Evolutionary conservation across 2,329 filamentous ascomycete genomes (phyloP).

Genomic region (Botrytis deweyae): DNA sequence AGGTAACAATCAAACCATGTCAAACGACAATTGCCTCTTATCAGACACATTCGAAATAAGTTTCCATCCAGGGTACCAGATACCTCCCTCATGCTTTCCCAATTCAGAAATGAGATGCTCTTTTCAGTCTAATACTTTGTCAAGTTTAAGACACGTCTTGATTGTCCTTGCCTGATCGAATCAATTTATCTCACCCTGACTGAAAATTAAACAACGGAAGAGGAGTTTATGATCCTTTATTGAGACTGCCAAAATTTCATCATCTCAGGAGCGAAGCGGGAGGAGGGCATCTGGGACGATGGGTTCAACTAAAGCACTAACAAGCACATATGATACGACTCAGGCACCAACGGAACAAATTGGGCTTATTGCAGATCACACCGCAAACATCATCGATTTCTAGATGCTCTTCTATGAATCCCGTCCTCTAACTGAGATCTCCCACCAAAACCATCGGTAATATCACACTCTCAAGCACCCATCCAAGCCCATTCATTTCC

Average conservation of each 20-base stretch:
- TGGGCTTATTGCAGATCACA: not conserved
- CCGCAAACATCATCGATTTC: not conserved
- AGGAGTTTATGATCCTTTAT: too few relatives aligned
- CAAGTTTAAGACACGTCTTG: not conserved
- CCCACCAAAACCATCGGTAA: not conserved
- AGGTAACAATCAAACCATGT: too few relatives aligned
- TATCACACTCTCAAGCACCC: too few relatives aligned
- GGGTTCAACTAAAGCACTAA: not conserved
- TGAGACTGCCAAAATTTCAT: not conserved
- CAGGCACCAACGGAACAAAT: rapidly evolving
- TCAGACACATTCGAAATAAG: not conserved
- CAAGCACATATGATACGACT: not conserved
- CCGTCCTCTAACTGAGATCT: not conserved
- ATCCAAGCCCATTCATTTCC: not conserved
- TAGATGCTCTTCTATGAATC: not conserved
- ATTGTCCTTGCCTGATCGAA: not conserved
- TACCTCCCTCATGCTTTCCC: not conserved
- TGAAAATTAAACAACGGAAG: not conserved
- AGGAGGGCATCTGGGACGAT: rapidly evolving
- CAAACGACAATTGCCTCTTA: not conserved
- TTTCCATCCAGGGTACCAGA: not conserved
- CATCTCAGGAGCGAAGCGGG: not conserved
- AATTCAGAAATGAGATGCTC: not conserved
- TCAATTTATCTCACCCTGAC: not conserved
- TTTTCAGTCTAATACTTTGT: not conserved